These are phyloP conservation scores for Botryotinia narcissicola DNA, from an alignment of 2,329 filamentous ascomycete genomes.

Conservation along the genomic window DNA sequence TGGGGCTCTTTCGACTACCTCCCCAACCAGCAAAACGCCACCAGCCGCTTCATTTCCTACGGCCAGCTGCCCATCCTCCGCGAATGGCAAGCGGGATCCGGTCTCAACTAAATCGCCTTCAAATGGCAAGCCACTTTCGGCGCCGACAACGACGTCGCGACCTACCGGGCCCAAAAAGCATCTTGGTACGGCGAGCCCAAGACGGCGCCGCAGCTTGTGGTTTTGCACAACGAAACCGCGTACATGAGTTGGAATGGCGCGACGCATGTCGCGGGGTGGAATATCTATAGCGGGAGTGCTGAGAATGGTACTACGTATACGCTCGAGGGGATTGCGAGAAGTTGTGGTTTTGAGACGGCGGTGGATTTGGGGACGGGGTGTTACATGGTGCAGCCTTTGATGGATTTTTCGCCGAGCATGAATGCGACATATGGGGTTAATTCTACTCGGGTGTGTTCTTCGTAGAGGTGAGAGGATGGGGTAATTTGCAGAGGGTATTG, in stretches of 20 bases:
- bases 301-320: background rate
- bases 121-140: background rate
- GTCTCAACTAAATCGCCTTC: background rate
- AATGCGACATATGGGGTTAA: background rate
- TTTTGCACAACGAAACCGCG: background rate
- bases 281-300: background rate
- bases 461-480: background rate
- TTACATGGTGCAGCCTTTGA: background rate
- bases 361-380: background rate
- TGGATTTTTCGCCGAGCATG: background rate
- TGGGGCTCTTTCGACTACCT: background rate
- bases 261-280: background rate
- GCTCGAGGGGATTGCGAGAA: background rate
- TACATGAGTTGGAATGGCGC: background rate
- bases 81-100: background rate
- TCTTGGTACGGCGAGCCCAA: background rate
- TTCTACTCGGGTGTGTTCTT: background rate
- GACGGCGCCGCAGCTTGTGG: background rate
- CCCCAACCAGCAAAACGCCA: background rate
- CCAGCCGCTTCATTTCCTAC: background rate
- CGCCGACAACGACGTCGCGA: background rate
- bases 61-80: background rate
- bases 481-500: too few relatives aligned
- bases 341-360: background rate
- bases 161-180: background rate